phyloP scores from a whole-genome alignment of 176 grass and related monocot genomes.

The Alloteropsis semialata region DNA sequence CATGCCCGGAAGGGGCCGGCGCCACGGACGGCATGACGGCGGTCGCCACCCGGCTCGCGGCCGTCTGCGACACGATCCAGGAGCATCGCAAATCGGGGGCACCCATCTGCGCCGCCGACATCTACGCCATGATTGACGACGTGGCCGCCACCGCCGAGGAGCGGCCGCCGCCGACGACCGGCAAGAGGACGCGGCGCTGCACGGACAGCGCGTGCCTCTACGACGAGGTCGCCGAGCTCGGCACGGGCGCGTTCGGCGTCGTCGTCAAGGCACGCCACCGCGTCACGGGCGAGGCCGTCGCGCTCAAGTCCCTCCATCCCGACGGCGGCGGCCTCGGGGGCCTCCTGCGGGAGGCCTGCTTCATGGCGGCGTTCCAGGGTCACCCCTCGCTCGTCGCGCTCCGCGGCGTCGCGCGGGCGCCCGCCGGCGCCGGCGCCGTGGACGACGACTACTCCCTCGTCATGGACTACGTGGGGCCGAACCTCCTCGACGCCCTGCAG shows the following conservation, averaged over 20 bases:
- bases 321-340: neutral
- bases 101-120: neutral
- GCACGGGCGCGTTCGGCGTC: neutral
- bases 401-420: neutral
- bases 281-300: neutral
- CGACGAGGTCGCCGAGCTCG: neutral
- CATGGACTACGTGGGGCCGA: conserved; percentile 24
- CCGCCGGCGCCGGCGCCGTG: too few relatives aligned
- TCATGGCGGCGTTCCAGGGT: neutral
- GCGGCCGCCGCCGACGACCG: too few relatives aligned
- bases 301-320: neutral
- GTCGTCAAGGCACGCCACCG: neutral
- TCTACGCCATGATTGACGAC: conserved; percentile 19
- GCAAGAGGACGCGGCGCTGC: neutral
- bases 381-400: neutral
- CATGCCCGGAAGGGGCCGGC: too few relatives aligned
- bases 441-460: neutral
- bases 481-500: neutral
- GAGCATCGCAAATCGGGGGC: neutral
- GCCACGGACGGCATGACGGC: neutral
- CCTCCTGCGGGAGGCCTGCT: neutral
- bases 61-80: conserved; percentile 15
- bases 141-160: neutral
- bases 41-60: neutral
- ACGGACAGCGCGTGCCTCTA: neutral